phyloP scores from a whole-genome alignment of 2,329 filamentous ascomycete species.

The Trichoderma afroharzianum region DNA sequence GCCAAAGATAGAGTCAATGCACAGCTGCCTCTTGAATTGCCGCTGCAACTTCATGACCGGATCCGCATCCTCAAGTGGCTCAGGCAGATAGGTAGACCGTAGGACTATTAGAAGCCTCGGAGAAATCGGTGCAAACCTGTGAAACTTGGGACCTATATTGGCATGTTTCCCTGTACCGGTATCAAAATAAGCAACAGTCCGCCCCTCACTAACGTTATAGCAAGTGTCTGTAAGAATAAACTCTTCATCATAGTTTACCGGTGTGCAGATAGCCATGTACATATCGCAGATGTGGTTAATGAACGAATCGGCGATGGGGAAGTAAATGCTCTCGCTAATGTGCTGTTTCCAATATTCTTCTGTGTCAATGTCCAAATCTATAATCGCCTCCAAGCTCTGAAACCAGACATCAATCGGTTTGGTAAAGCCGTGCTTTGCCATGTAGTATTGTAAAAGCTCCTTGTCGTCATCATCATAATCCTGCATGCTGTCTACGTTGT shows the following conservation, averaged over 20 bases:
- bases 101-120: not conserved
- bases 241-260: not conserved
- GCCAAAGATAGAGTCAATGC: not conserved
- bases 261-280: not conserved
- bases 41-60: not conserved
- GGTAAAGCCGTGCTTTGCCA: not conserved
- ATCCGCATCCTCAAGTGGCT: not conserved
- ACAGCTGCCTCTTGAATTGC: not conserved
- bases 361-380: not conserved
- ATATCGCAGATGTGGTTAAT: not conserved
- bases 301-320: not conserved
- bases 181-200: not conserved
- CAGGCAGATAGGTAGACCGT: not conserved
- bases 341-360: not conserved
- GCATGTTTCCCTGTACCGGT: not conserved
- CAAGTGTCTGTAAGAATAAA: not conserved
- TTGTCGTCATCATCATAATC: not conserved
- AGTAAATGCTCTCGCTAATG: not conserved
- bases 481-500: not conserved
- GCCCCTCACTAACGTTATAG: not conserved
- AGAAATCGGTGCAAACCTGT: not conserved
- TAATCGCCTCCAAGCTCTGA: not conserved
- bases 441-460: not conserved
- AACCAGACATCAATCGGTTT: not conserved
- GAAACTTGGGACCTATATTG: not conserved